Evolutionary conservation across 148 eudicot species (phyloP), one percentile per base, ranked within the genome.

Genomic region (Dianthus caryophyllus): DNA sequence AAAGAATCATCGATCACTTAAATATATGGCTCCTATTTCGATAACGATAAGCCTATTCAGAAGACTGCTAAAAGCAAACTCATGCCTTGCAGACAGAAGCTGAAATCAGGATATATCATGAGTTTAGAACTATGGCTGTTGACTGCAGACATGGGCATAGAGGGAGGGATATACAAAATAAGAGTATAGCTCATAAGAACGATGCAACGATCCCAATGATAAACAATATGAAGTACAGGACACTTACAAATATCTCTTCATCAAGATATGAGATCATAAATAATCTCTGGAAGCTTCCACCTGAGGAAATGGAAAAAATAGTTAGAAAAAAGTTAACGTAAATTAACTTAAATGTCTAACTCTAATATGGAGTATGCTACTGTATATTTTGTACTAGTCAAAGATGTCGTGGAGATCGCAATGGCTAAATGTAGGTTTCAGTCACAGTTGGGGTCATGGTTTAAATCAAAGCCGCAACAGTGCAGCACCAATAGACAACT

Each of bases 191-290:
- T n/a, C n/a, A n/a, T n/a, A n/a, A n/a, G n/a, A n/a, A n/a, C n/a
- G n/a, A n/a, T n/a, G n/a, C n/a, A n/a, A n/a, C n/a, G n/a, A n/a
- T n/a, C n/a, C n/a, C n/a, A n/a, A n/a, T n/a, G n/a, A n/a, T 29
- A 20, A 13, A 60, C 14, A 64, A 7, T 33, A 47, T 53, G 59
- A 31, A 59, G 14, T 67, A 36, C 43, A 59, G 38, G 31, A 33
- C 31, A 77, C 87, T 84, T 81, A 92, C 97, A 75, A 92, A 78
- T 50, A 92, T 85, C 76, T 92, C 97, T 24, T 85, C 97, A 73
- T 92, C 97, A 57, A 92, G 91, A 77, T 92, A 92, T 46, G 97
- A 92, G 61, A 92, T 89, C 91, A 92, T 81, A 49, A 92, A 85
- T 64, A 87, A 59, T 66, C 96, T 92, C 77, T 88, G 81, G 53